Evolutionary conservation across 2,329 filamentous ascomycete species (phyloP).

Genomic region (Cryphonectria nitschkei): DNA sequence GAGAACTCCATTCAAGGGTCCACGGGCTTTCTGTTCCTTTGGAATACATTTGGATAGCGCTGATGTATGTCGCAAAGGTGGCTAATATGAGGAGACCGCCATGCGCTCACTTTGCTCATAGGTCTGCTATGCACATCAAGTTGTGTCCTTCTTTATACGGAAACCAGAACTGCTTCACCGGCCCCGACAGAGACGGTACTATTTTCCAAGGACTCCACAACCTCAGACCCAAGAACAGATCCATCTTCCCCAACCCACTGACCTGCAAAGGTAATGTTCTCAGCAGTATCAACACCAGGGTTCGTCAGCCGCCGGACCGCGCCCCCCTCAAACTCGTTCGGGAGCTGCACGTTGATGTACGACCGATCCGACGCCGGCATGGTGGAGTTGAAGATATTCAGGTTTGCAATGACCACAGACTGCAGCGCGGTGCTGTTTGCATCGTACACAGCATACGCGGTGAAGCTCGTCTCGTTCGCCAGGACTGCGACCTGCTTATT

Average conservation of each 20-base stretch:
- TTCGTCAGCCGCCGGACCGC: slow-evolving; percentile 10
- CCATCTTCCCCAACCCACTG: slow-evolving; percentile 14
- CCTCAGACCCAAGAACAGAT: background rate
- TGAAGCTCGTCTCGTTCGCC: slow-evolving; percentile 18
- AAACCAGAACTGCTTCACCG: slow-evolving; percentile 4
- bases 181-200: background rate
- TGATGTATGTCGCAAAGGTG: background rate
- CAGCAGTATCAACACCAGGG: slow-evolving; percentile 15
- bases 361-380: background rate
- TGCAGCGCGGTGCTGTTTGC: slow-evolving; percentile 8
- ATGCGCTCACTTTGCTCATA: background rate
- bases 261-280: slow-evolving; percentile 18
- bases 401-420: slow-evolving; percentile 15
- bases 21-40: background rate
- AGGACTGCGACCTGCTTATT: slow-evolving; percentile 15
- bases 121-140: background rate
- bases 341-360: background rate
- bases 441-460: slow-evolving; percentile 16
- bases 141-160: background rate
- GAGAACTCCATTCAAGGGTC: background rate
- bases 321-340: background rate
- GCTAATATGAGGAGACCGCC: background rate
- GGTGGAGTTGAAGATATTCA: slow-evolving; percentile 17
- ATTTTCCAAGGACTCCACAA: background rate
- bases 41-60: background rate